These are phyloP conservation scores for Salix dunnii DNA, from an alignment of 345 rosid species.

Conservation along the genomic window DNA sequence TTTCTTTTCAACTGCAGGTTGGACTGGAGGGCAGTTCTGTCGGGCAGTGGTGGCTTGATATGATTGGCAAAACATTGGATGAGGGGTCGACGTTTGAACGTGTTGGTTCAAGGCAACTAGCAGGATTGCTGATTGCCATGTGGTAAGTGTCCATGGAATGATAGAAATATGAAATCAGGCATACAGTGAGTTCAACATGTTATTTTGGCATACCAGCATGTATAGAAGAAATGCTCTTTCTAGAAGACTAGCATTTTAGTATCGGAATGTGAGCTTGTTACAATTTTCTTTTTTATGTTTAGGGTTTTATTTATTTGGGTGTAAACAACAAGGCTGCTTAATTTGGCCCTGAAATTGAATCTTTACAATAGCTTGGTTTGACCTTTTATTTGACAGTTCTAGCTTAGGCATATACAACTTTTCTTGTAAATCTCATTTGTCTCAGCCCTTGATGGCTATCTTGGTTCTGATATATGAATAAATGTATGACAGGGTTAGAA, in stretches of 20 bases:
- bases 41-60: slow-evolving; percentile 94
- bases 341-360: slow-evolving; percentile 1
- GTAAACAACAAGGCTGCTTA: neutral
- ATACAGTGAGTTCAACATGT: neutral
- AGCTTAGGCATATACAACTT: neutral
- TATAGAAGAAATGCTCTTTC: neutral
- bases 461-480: slow-evolving; percentile 10
- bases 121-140: slow-evolving; percentile 69
- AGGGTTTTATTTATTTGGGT: neutral
- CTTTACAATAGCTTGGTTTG: neutral
- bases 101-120: slow-evolving; percentile 92
- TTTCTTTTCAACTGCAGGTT: slow-evolving; percentile 56
- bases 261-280: neutral
- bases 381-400: neutral
- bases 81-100: slow-evolving; percentile 81
- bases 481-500: slow-evolving; percentile 66
- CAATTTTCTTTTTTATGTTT: neutral
- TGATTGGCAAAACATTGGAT: slow-evolving; percentile 78
- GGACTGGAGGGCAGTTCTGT: slow-evolving; percentile 96
- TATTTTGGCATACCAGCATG: neutral
- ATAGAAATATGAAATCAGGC: neutral
- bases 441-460: neutral
- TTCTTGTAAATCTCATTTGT: neutral
- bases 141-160: slow-evolving; percentile 21
- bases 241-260: neutral